Evolutionary conservation across 768 basidiomycete species (phyloP).

Genomic region (Rhodotorula taiwanensis): DNA sequence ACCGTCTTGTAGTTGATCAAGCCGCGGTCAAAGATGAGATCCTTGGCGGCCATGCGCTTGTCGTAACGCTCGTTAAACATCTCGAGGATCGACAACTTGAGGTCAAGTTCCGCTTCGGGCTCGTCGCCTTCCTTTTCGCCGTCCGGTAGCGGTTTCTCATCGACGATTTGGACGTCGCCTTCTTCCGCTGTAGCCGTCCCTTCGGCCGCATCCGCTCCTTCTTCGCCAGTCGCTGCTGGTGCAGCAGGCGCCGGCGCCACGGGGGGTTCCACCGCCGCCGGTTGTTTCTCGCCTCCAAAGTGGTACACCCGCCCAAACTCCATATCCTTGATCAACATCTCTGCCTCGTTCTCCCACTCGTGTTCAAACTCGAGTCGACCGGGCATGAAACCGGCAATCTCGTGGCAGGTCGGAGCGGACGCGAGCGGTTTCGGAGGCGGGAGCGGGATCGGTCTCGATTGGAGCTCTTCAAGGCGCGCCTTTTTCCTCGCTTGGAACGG

Average conservation of each 20-base stretch:
- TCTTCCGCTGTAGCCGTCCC: conserved; percentile 11
- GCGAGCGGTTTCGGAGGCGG: conserved; percentile 66
- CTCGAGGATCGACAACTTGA: conserved; percentile 82
- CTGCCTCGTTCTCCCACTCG: conserved; percentile 93
- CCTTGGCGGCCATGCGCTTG: conserved; percentile 75
- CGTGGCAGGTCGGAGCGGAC: conserved; percentile 82
- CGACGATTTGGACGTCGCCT: conserved; percentile 53
- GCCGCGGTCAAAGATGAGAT: conserved; percentile 82
- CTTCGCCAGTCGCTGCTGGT: no score
- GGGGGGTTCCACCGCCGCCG: conserved; percentile 40
- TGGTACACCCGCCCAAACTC: conserved; percentile 85
- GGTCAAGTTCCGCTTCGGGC: conserved; percentile 69
- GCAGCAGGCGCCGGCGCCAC: conserved; percentile 49
- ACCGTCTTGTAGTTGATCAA: conserved; percentile 93
- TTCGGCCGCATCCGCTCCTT: conserved; percentile 44
- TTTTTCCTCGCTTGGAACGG: conserved; percentile 87
- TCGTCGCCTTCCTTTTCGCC: conserved; percentile 56
- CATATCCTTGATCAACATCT: conserved; percentile 87
- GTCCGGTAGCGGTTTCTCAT: conserved; percentile 50
- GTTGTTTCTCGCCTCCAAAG: conserved; percentile 71
- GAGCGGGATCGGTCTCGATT: conserved; percentile 43
- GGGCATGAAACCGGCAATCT: conserved; percentile 85
- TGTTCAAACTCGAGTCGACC: conserved; percentile 98
- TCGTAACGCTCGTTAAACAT: conserved; percentile 85
- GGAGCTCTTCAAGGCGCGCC: conserved; percentile 72